A percentile compares a stretch with the other conserved stretches of the same genome.
Evolutionary conservation across 2,329 filamentous ascomycete genomes (phyloP).

Genomic region (Apiospora kogelbergensis): DNA sequence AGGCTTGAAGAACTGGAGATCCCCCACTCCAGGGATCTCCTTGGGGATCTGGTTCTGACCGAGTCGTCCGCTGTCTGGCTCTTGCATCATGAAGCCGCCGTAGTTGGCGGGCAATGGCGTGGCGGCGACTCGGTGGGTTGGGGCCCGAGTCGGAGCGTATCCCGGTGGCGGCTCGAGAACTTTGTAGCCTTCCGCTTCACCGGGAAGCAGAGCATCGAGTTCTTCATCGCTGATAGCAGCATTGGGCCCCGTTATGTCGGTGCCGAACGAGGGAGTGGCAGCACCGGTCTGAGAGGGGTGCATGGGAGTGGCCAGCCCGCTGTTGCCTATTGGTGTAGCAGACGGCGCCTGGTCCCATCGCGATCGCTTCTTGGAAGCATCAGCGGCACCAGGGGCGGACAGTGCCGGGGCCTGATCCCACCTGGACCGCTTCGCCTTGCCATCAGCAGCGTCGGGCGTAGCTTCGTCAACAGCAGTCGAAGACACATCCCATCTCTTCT

Average conservation of each 20-base stretch:
- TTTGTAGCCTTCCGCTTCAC: conserved; percentile 88
- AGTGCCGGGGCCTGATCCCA: conserved; percentile 81
- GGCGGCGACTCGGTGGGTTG: conserved; percentile 72
- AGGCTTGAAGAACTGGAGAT: conserved; percentile 96
- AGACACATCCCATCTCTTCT: conserved; percentile 90
- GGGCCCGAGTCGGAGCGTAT: conserved; percentile 79
- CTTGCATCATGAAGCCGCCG: conserved; percentile 92
- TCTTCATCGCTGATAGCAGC: conserved; percentile 89
- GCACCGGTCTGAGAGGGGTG: conserved; percentile 65
- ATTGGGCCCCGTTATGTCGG: conserved; percentile 78
- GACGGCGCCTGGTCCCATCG: conserved; percentile 91
- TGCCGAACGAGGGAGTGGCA: conserved; percentile 68
- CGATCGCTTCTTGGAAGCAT: conserved; percentile 71
- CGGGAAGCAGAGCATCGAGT: conserved; percentile 85
- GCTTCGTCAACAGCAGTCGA: conserved; percentile 53
- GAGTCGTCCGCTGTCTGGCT: conserved; percentile 79
- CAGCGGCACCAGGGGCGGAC: conserved; percentile 48
- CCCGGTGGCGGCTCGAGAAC: conserved; percentile 87
- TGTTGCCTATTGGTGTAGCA: conserved; percentile 71
- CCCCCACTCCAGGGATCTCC: conserved; percentile 93
- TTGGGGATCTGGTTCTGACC: conserved; percentile 90
- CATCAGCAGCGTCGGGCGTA: conserved; percentile 47
- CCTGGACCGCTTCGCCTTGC: conserved; percentile 73
- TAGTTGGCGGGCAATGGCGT: conserved; percentile 70
- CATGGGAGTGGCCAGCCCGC: conserved; percentile 76